Evolutionary conservation across 2,329 filamentous ascomycete species (phyloP).

Genomic region (Fusarium acutatum): DNA sequence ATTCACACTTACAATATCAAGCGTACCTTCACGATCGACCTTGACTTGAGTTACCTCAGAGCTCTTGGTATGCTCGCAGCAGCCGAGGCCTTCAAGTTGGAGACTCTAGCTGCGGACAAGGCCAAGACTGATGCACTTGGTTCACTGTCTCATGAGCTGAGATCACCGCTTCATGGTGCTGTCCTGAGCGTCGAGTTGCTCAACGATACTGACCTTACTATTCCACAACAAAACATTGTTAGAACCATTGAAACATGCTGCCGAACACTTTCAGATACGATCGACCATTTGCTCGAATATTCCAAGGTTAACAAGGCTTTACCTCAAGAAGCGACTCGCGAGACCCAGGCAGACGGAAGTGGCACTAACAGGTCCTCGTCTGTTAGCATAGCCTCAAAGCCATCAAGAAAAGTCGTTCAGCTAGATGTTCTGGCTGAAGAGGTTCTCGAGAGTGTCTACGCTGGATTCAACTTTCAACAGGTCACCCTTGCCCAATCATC

Average conservation of each 20-base stretch:
- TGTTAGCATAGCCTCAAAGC: slow-evolving; percentile 15
- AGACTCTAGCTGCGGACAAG: slow-evolving; percentile 49
- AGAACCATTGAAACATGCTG: slow-evolving; percentile 61
- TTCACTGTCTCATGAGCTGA: slow-evolving; percentile 68
- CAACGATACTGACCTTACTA: slow-evolving; percentile 58
- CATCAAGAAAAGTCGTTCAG: slow-evolving; percentile 39
- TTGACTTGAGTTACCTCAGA: slow-evolving; percentile 60
- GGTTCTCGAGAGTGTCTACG: slow-evolving; percentile 57
- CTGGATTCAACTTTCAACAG: slow-evolving; percentile 53
- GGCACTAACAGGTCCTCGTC: neutral
- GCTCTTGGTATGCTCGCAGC: slow-evolving; percentile 65
- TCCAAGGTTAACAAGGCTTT: slow-evolving; percentile 60
- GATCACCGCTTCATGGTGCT: slow-evolving; percentile 69
- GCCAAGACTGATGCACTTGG: slow-evolving; percentile 67
- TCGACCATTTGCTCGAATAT: slow-evolving; percentile 63
- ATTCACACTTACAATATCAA: slow-evolving; percentile 56
- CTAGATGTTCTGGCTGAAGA: slow-evolving; percentile 56
- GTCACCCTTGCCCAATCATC: slow-evolving; percentile 33
- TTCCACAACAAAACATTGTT: slow-evolving; percentile 56
- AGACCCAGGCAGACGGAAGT: neutral
- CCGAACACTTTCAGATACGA: slow-evolving; percentile 61
- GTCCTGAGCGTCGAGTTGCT: slow-evolving; percentile 63
- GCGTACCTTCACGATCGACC: slow-evolving; percentile 54
- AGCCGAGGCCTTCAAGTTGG: slow-evolving; percentile 61
- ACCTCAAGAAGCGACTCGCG: neutral